phyloP scores from a whole-genome alignment of 2,329 filamentous ascomycete species.

The Nigrospora osmanthi region DNA sequence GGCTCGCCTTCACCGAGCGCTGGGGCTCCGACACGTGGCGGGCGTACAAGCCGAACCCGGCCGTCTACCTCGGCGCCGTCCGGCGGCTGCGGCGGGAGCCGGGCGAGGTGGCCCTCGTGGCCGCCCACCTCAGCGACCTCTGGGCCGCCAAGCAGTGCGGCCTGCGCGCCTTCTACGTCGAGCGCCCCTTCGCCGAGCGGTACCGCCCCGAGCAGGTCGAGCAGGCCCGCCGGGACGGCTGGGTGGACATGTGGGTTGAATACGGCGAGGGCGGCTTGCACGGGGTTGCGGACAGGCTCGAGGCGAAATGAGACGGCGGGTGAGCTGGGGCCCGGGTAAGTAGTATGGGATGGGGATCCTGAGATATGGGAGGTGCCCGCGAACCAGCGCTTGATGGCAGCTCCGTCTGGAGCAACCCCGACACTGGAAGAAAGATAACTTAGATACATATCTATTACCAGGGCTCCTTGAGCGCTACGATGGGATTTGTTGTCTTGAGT shows the following conservation, averaged over 20 bases:
- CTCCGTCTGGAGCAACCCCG: too few relatives aligned
- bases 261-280: conserved; percentile 1
- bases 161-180: conserved; percentile 52
- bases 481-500: too few relatives aligned
- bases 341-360: too few relatives aligned
- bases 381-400: too few relatives aligned
- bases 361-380: too few relatives aligned
- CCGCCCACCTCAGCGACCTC: conserved; percentile 51
- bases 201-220: conserved; percentile 32
- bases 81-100: conserved; percentile 38
- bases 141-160: conserved; percentile 49
- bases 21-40: conserved; percentile 50
- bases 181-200: conserved; percentile 45
- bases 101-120: conserved; percentile 49
- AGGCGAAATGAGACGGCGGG: background rate
- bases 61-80: conserved; percentile 49
- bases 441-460: too few relatives aligned
- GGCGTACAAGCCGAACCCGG: conserved; percentile 51
- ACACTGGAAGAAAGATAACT: too few relatives aligned
- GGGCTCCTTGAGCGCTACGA: too few relatives aligned
- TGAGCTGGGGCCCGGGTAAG: too few relatives aligned
- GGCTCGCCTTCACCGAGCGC: conserved; percentile 43
- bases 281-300: conserved; percentile 1
- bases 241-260: conserved; percentile 50
- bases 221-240: conserved; percentile 35